Percentiles rank a stretch among this genome's conserved stretches.
Conservation (phyloP, 805 yeast genomes). For the Debaryomyces maramus region DNA sequence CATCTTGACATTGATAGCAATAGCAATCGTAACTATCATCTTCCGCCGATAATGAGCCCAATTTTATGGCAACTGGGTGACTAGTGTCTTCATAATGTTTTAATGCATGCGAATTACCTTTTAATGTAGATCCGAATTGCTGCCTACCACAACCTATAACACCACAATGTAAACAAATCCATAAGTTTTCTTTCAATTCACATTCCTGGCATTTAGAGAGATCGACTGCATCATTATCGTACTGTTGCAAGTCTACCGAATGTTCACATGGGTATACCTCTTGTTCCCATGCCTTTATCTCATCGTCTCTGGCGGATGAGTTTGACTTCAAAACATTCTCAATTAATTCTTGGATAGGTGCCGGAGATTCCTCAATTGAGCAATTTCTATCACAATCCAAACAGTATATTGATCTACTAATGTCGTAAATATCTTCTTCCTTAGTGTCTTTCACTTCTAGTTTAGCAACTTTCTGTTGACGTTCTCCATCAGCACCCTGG, state of each 20-base stretch:
- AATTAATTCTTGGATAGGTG: conserved; percentile 29
- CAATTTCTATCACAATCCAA: conserved; percentile 27
- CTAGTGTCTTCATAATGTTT: conserved; percentile 57
- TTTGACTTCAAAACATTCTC: conserved; percentile 53
- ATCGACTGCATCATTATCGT: conserved; percentile 19
- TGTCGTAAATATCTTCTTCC: conserved; percentile 64
- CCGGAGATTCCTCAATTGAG: conserved; percentile 23
- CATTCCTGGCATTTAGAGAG: conserved; percentile 54
- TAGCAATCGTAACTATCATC: conserved; percentile 72
- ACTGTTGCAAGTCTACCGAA: conserved; percentile 54
- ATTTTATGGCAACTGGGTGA: conserved; percentile 85
- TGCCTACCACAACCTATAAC: conserved; percentile 91
- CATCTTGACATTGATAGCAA: conserved; percentile 89
- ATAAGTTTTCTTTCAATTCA: conserved; percentile 71
- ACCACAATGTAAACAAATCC: conserved; percentile 94
- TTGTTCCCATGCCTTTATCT: conserved; percentile 88
- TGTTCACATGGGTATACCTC: conserved; percentile 82
- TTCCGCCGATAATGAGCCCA: conserved; percentile 81
- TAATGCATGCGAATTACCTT: conserved; percentile 93
- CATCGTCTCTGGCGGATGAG: conserved; percentile 61
- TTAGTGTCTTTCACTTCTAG: conserved; percentile 63
- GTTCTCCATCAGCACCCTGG: conserved; percentile 23
- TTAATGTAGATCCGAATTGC: conserved; percentile 83
- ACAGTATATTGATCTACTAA: conserved; percentile 42
- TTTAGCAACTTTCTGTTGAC: conserved; percentile 52